These are phyloP conservation scores for Lyophyllum atratum DNA, from an alignment of 768 basidiomycete genomes.

Conservation along the genomic window DNA sequence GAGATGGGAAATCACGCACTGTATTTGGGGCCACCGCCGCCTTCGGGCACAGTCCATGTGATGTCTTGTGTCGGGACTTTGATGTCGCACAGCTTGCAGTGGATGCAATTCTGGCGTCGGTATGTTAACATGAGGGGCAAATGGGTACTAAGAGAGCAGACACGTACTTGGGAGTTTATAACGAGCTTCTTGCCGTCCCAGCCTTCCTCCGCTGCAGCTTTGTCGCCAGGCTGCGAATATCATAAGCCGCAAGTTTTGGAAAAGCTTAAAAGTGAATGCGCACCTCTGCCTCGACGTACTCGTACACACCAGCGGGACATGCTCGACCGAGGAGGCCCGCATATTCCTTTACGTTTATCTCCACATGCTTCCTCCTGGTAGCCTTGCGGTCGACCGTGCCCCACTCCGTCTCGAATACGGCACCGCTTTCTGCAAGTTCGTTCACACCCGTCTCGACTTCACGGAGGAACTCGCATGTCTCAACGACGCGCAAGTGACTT, in stretches of 20 bases:
- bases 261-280: conserved; percentile 6
- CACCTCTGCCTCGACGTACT: conserved; percentile 81
- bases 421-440: conserved; percentile 22
- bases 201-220: conserved; percentile 41
- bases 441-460: conserved; percentile 22
- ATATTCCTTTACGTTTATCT: conserved; percentile 73
- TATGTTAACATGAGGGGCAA: neutral
- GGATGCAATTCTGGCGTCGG: conserved; percentile 74
- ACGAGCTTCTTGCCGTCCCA: conserved; percentile 88
- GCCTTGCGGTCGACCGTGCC: conserved; percentile 39
- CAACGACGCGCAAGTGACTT: conserved; percentile 76
- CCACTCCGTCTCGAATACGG: conserved; percentile 21
- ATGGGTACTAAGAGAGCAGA: neutral
- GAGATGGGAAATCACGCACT: conserved; percentile 52
- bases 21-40: conserved; percentile 95
- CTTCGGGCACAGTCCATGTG: conserved; percentile 96
- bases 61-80: conserved; percentile 98
- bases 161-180: conserved; percentile 91
- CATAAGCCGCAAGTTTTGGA: neutral
- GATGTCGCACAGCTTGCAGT: conserved; percentile 95
- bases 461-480: conserved; percentile 29
- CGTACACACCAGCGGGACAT: conserved; percentile 96
- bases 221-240: conserved; percentile 21
- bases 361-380: conserved; percentile 65
- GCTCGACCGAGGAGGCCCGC: conserved; percentile 87